phyloP scores from a whole-genome alignment of 768 basidiomycete genomes.

The Saitozyma sp. region DNA sequence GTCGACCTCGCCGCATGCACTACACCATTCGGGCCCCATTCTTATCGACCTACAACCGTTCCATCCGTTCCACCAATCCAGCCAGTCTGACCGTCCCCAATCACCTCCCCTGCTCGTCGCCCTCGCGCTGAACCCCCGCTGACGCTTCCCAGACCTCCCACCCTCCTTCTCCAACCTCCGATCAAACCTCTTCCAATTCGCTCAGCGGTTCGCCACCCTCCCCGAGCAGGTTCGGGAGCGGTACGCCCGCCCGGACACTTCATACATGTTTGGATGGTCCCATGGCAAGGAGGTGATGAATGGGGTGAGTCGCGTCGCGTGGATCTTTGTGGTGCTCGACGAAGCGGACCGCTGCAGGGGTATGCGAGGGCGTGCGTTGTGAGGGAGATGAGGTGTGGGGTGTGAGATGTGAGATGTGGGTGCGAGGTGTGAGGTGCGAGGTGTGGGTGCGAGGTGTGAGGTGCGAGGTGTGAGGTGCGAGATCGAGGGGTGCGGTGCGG shows the following conservation, averaged over 20 bases:
- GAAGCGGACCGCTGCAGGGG: not conserved
- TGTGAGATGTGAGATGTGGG: too few species aligned
- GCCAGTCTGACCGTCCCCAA: not conserved
- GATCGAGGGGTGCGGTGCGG: too few species aligned
- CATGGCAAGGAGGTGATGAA: slow-evolving; percentile 99
- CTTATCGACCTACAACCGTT: not conserved
- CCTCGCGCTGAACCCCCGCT: not conserved
- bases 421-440: too few species aligned
- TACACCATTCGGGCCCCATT: too few species aligned
- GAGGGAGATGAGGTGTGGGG: not conserved
- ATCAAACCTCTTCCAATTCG: slow-evolving; percentile 69
- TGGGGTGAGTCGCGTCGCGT: slow-evolving; percentile 56
- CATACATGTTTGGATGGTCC: slow-evolving; percentile 97
- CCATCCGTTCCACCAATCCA: not conserved
- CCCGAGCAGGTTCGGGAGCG: slow-evolving; percentile 68
- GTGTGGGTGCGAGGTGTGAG: too few species aligned
- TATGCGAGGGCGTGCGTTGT: not conserved
- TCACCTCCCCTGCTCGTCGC: not conserved
- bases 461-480: too few species aligned
- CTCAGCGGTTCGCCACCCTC: slow-evolving; percentile 73
- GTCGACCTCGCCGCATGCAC: too few species aligned
- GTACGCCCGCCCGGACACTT: slow-evolving; percentile 69
- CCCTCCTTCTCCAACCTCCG: slow-evolving; percentile 63
- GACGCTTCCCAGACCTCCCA: slow-evolving; percentile 66
- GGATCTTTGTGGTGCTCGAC: not conserved